Evolutionary conservation across 768 basidiomycete genomes (phyloP), one percentile per base, ranked within the genome.

Genomic region (Lepiota subincarnata): DNA sequence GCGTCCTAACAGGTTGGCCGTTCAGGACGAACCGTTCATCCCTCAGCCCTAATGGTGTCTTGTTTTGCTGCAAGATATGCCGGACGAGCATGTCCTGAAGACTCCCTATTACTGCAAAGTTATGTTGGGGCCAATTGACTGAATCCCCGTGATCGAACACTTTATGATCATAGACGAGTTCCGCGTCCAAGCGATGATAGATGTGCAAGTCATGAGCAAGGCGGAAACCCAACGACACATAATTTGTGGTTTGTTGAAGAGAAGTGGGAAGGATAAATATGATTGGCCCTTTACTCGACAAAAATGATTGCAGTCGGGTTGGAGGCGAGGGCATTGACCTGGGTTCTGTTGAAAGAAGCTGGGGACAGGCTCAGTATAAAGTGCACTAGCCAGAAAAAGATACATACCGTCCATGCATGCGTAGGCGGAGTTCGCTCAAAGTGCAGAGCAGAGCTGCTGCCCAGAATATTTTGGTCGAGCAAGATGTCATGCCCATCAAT

Each of bases 101-200:
- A 41, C 69, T 67, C 6, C 83, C 81, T 18, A 91, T 73, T 55
- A 84, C 68, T 16, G 91, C 72, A 2, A 88, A 66, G 62, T 86
- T 88, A 18, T 80, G 78, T 14, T 61, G 35, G 2, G 61, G 59
- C 47, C 76, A 64, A 24, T 56, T 48, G 11, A 48, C 57, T 19
- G 55, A 60, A 7, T 61, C 55, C 3, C 65, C 57, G 53, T 45
- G 56, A 35, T 35, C 40, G 20, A 57, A 56, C 8, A 72, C 76
- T 57, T 77, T 75, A 2, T 64, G 51, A 57, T 76, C 77, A 31
- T 64, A 57, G 46, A 83, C 59, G 40, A 95, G 82, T 44, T 82
- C 77, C 0, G 80, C 65, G 56, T 92, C 90, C 18, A 94, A 65
- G 54, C 80, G 76, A 62, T 90, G 86, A 66, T 86, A 91, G 0